Percentiles rank a stretch among this genome's conserved stretches.
phyloP scores from a whole-genome alignment of 768 basidiomycete species.

The Postia placenta region DNA sequence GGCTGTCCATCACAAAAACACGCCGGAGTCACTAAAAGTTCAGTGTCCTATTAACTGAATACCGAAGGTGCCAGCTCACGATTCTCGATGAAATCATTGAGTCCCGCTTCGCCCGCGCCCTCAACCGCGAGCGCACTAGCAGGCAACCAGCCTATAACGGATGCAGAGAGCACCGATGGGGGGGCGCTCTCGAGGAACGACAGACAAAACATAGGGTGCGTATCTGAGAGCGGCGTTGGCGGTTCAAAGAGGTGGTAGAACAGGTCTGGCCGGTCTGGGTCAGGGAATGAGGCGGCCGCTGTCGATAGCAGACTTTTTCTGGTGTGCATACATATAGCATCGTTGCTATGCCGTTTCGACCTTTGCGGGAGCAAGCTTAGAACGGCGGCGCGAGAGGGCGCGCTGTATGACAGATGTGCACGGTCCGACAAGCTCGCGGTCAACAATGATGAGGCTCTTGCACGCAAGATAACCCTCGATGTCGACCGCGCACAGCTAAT shows the following conservation, averaged over 20 bases:
- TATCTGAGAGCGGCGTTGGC: conserved; percentile 41
- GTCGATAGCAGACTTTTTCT: too few relatives aligned
- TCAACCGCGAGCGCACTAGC: conserved; percentile 43
- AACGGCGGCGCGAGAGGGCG: too few relatives aligned
- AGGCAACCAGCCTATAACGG: conserved; percentile 68
- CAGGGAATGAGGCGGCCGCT: conserved; percentile 30
- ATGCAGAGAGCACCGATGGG: conserved; percentile 36
- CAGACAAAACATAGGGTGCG: conserved; percentile 51
- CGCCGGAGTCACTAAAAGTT: neutral
- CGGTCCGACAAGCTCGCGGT: too few relatives aligned
- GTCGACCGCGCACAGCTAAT: too few relatives aligned
- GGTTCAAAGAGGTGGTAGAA: conserved; percentile 62
- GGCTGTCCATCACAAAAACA: conserved; percentile 32
- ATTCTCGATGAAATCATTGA: conserved; percentile 72
- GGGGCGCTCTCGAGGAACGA: conserved; percentile 54
- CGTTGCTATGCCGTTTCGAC: too few relatives aligned
- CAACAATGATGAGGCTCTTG: too few relatives aligned
- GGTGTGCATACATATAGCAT: too few relatives aligned
- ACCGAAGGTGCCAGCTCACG: conserved; percentile 36
- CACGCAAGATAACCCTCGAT: too few relatives aligned
- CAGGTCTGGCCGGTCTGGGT: conserved; percentile 58
- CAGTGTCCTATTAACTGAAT: too few relatives aligned
- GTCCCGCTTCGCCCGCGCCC: conserved; percentile 38
- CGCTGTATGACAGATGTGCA: too few relatives aligned
- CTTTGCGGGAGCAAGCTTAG: too few relatives aligned